A percentile compares a stretch with the other conserved stretches of the same genome.
Evolutionary conservation across 2,329 filamentous ascomycete species (phyloP).

Genomic region (Furcasterigmium furcatum): DNA sequence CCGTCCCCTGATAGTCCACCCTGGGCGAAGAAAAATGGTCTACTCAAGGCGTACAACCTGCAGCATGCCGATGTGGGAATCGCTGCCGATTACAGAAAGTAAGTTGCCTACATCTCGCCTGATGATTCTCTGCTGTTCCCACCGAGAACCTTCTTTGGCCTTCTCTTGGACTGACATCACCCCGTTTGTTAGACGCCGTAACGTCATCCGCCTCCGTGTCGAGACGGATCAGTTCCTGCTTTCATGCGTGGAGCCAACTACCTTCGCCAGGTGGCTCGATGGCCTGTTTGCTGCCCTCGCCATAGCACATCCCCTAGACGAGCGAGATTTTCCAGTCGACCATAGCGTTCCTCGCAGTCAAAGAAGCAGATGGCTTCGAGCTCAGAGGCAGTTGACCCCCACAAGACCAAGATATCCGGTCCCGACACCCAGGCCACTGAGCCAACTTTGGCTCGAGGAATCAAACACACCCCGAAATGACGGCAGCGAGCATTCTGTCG

Average conservation of each 20-base stretch:
- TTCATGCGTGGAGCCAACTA: slow-evolving; percentile 60
- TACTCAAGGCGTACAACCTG: slow-evolving; percentile 67
- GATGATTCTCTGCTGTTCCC: too few relatives aligned
- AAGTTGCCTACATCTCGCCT: slow-evolving; percentile 30
- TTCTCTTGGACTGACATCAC: too few relatives aligned
- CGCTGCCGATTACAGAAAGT: slow-evolving; percentile 70
- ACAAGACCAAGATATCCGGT: slow-evolving; percentile 13
- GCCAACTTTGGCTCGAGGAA: background rate
- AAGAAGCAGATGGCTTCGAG: slow-evolving; percentile 47
- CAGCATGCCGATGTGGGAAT: slow-evolving; percentile 74
- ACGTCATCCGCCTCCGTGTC: slow-evolving; percentile 68
- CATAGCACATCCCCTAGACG: slow-evolving; percentile 67
- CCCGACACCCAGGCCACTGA: slow-evolving; percentile 10
- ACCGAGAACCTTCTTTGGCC: too few relatives aligned
- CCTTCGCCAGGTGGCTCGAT: slow-evolving; percentile 68
- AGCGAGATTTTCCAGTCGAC: slow-evolving; percentile 61
- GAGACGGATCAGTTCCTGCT: slow-evolving; percentile 74
- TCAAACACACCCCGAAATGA: background rate
- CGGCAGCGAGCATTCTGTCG: background rate
- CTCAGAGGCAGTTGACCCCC: slow-evolving; percentile 21
- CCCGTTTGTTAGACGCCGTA: slow-evolving; percentile 56
- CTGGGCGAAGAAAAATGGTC: slow-evolving; percentile 48
- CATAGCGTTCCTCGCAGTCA: slow-evolving; percentile 59
- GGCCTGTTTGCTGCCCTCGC: slow-evolving; percentile 70
- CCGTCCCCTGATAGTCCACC: slow-evolving; percentile 43